Base-by-base conservation (phyloP, 208 protist genomes). In the Tritrichomonas musculus region DNA sequence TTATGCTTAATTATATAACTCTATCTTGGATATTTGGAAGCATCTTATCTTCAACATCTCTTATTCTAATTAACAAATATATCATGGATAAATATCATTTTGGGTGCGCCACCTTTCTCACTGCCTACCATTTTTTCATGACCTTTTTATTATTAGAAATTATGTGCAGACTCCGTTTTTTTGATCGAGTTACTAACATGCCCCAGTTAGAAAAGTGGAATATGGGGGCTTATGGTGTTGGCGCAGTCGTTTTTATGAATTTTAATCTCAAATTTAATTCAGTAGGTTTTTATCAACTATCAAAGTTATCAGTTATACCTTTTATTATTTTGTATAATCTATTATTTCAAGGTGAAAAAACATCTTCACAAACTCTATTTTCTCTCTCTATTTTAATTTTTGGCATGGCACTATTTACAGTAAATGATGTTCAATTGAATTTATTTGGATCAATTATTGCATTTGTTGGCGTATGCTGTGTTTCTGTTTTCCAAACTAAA, bases 271-370 rank as follows among this genome's bases (percentile, higher is more conserved):
- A 55, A 39, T 36, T 93, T 2, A 93, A 93, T 57, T 93, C 92
- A n/a, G 92, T 93, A 17, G 92, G 92, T 11, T 93, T 93, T 41
- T 93, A 93, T n/a, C 92, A 93, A 17, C 92, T 93, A n/a, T 93
- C 92, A 0, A 93, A 93, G 36, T 17, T 93, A 36, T 75, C n/a
- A 17, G 41, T 22, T 36, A 64, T 93, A 20, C 92, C 92, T 60
- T 65, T 75, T 36, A 64, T 80, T 20, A 53, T 93, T 44, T 39
- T 93, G 9, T 75, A 82, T 17, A 82, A 82, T n/a, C 53, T 53
- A n/a, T 13, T 82, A n/a, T 50, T 82, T n/a, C 22, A 53, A 41
- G 17, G 41, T 30, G 53, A 82, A 30, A 82, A 49, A 4, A 82
- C 73, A n/a, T 17, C 73, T 50, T n/a, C 41, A 41, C 17, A 47